phyloP scores from a whole-genome alignment of 148 eudicot genomes.

The Nepenthes mirabilis region DNA sequence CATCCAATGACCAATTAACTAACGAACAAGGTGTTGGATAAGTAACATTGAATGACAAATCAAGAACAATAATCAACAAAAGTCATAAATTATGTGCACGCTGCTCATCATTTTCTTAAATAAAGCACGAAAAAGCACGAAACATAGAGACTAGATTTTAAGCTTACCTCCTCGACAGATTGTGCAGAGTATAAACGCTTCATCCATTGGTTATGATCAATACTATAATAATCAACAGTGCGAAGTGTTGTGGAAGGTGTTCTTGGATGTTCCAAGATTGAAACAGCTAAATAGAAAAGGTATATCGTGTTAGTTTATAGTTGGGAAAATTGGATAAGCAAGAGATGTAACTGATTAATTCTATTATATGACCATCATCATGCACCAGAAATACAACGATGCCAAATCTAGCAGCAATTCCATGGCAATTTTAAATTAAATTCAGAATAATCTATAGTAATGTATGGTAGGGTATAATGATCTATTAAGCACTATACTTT shows the following conservation, averaged over 20 bases:
- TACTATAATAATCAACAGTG: slow-evolving; percentile 1
- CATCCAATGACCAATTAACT: slow-evolving; percentile 57
- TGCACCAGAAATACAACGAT: no score
- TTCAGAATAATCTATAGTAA: no score
- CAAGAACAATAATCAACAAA: not conserved
- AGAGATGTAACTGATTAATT: slow-evolving; percentile 28
- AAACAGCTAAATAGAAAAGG: no score
- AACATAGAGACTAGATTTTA: not conserved
- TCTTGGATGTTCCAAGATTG: slow-evolving; percentile 1
- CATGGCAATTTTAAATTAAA: no score
- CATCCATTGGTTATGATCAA: no score
- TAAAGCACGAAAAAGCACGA: not conserved
- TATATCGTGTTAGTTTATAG: slow-evolving; percentile 27
- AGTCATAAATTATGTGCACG: not conserved
- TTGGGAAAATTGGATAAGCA: slow-evolving; percentile 65
- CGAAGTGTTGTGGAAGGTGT: slow-evolving; percentile 59
- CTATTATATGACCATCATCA: no score
- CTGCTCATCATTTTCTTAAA: not conserved
- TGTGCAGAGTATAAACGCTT: slow-evolving; percentile 4
- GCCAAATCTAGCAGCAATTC: no score
- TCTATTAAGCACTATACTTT: no score
- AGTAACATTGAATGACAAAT: slow-evolving; percentile 13
- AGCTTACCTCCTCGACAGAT: slow-evolving; percentile 68
- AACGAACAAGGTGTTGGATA: slow-evolving; percentile 53
- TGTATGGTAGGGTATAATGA: no score